Evolutionary conservation across 805 yeast species (phyloP).

Genomic region (Nakazawaea ambrosiae): DNA sequence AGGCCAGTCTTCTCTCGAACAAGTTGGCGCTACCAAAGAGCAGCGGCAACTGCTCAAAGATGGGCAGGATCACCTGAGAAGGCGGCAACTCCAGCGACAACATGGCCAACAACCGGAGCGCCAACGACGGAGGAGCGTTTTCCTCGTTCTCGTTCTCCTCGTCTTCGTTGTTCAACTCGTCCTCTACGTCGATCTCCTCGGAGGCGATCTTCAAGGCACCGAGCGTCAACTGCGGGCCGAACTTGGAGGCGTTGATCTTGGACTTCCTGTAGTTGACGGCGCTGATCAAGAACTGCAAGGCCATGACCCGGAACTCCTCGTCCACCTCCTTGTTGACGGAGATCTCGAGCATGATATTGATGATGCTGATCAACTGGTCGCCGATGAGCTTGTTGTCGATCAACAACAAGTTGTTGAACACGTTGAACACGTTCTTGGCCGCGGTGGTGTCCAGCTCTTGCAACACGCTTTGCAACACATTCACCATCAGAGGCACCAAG

Average conservation of each 20-base stretch:
- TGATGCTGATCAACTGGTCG: conserved; percentile 58
- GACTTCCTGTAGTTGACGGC: conserved; percentile 75
- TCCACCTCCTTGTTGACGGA: conserved; percentile 61
- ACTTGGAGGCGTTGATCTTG: conserved; percentile 69
- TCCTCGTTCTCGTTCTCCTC: conserved; percentile 95
- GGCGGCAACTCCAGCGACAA: conserved; percentile 87
- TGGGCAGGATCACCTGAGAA: conserved; percentile 78
- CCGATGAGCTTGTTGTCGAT: conserved; percentile 77
- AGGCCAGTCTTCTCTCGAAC: conserved; percentile 81
- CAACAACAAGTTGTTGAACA: conserved; percentile 72
- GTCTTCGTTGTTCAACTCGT: conserved; percentile 69
- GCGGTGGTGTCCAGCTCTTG: conserved; percentile 62
- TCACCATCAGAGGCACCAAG: conserved; percentile 73
- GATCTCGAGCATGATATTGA: conserved; percentile 70
- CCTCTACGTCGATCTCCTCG: conserved; percentile 69
- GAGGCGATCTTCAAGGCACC: conserved; percentile 72
- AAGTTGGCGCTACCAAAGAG: conserved; percentile 57
- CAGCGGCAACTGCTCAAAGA: conserved; percentile 56
- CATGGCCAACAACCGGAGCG: conserved; percentile 71
- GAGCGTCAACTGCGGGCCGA: conserved; percentile 75
- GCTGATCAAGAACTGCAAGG: conserved; percentile 77
- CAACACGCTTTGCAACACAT: conserved; percentile 70
- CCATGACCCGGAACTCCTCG: conserved; percentile 76
- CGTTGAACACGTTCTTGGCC: conserved; percentile 73
- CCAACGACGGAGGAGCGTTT: conserved; percentile 68